These are phyloP conservation scores for Ailanthus altissimus DNA, from an alignment of 345 rosid genomes.

Conservation along the genomic window DNA sequence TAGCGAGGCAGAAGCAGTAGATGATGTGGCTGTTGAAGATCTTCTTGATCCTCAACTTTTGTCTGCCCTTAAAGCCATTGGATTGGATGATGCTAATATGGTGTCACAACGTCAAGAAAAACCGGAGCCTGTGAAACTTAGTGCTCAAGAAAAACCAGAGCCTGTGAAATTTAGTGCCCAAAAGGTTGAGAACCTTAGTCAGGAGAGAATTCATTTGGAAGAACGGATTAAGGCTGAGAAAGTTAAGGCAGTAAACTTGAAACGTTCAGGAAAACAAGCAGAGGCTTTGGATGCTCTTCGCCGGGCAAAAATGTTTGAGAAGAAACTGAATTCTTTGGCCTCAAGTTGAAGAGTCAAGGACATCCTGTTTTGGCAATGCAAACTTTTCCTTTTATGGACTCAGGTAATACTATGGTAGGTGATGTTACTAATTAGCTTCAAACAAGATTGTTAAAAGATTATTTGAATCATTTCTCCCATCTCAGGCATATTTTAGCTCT, in stretches of 20 bases:
- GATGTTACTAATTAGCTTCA: conserved; percentile 4
- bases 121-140: conserved; percentile 31
- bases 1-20: conserved; percentile 26
- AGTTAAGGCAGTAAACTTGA: conserved; percentile 69
- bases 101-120: conserved; percentile 32
- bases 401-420: not conserved
- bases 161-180: conserved; percentile 30
- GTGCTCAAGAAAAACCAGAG: conserved; percentile 31
- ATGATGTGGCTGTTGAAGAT: conserved; percentile 69
- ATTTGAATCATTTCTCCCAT: not conserved
- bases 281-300: conserved; percentile 91
- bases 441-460: conserved; percentile 1
- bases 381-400: conserved; percentile 1
- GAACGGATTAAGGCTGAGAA: conserved; percentile 82
- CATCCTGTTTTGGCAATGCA: not conserved
- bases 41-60: conserved; percentile 92
- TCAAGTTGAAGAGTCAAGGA: conserved; percentile 29
- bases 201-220: conserved; percentile 65
- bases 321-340: conserved; percentile 57
- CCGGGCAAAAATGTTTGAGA: conserved; percentile 68
- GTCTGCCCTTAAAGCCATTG: conserved; percentile 75
- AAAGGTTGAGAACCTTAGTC: conserved; percentile 36
- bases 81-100: conserved; percentile 46
- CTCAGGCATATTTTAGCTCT: not conserved
- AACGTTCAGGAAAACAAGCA: conserved; percentile 82